These are phyloP conservation scores for Eucalyptus leucophloia DNA, from an alignment of 345 rosid genomes.

Conservation along the genomic window DNA sequence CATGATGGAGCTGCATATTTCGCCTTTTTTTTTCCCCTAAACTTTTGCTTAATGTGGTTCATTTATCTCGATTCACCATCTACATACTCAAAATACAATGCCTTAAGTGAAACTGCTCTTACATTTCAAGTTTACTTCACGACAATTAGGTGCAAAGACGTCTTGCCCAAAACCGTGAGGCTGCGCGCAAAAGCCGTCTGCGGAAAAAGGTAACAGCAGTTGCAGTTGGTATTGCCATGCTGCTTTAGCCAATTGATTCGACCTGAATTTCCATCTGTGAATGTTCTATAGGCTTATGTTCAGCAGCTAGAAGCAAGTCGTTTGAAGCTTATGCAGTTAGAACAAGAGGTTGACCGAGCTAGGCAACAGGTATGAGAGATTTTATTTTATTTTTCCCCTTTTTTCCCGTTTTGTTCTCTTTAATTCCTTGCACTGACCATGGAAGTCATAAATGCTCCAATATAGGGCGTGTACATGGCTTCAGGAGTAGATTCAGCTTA, in stretches of 20 bases:
- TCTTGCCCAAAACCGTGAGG: conserved; percentile 94
- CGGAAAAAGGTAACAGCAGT: conserved; percentile 60
- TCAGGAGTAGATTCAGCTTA: conserved; percentile 36
- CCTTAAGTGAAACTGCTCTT: neutral
- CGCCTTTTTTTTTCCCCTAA: neutral
- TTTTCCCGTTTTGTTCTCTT: neutral
- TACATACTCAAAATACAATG: neutral
- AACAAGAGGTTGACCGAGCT: conserved; percentile 72
- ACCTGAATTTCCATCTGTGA: neutral
- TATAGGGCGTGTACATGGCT: conserved; percentile 54
- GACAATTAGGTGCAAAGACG: conserved; percentile 65
- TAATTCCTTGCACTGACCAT: neutral
- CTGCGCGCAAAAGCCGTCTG: conserved; percentile 95
- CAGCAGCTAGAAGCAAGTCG: conserved; percentile 94
- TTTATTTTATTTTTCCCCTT: neutral
- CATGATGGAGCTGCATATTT: neutral
- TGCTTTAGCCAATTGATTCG: neutral
- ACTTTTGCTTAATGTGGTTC: neutral
- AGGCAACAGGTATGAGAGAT: conserved; percentile 51
- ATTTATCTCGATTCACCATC: neutral
- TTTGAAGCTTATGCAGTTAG: conserved; percentile 69
- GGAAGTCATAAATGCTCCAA: neutral
- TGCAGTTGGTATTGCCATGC: neutral
- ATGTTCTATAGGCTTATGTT: conserved; percentile 72
- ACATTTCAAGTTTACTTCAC: neutral